Evolutionary conservation across 225 moss, liverwort and hornwort genomes (phyloP).

Genomic region (Sphagnum contortum): DNA sequence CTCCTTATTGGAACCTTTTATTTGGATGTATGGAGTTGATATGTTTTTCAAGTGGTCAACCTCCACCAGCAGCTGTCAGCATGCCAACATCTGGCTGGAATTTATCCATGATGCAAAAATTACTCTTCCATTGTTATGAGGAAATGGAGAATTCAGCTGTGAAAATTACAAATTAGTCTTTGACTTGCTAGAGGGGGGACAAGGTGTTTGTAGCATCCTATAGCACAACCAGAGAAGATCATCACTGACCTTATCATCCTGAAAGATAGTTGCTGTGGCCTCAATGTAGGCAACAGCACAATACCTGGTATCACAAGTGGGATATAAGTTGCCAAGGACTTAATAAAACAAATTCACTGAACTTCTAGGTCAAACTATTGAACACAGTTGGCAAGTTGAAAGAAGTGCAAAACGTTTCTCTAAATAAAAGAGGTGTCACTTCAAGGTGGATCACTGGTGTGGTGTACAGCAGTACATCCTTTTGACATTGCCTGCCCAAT

Average conservation of each 20-base stretch:
- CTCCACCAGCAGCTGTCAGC: conserved; percentile 61
- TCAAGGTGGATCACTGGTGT: no score
- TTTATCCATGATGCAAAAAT: background rate
- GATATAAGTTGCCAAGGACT: background rate
- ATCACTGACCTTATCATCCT: conserved; percentile 68
- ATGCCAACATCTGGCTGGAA: conserved; percentile 17
- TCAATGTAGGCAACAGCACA: conserved; percentile 84
- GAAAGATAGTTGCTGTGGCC: conserved; percentile 72
- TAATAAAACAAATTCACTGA: no score
- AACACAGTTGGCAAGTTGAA: no score
- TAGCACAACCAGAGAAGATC: background rate
- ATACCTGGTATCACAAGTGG: conserved; percentile 39
- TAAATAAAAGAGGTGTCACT: no score
- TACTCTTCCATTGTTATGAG: background rate
- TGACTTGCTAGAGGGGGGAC: no score
- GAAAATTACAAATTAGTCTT: no score
- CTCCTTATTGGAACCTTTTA: conserved; percentile 83
- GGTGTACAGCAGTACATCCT: no score
- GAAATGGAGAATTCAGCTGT: no score
- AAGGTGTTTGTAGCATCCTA: background rate
- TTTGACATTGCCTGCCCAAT: no score
- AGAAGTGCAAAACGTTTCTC: no score
- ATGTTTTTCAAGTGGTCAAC: conserved; percentile 77
- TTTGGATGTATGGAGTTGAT: conserved; percentile 67
- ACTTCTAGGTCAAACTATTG: no score